A percentile compares a stretch with the other conserved stretches of the same genome.
phyloP scores from a whole-genome alignment of 257 asterid genomes.

The Rhazya stricta region DNA sequence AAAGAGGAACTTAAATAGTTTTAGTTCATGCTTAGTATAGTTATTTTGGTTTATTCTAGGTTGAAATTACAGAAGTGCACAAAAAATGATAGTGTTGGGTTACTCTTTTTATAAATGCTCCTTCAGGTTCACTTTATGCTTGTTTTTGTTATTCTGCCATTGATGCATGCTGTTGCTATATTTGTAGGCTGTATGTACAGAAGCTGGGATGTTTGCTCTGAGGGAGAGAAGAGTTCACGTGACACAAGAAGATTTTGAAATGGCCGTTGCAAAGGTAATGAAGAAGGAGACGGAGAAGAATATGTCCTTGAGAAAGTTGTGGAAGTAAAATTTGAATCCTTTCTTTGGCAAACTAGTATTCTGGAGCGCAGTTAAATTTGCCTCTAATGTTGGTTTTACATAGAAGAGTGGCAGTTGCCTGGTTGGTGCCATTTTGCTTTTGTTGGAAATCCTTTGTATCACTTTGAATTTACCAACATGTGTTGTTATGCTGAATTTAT shows the following conservation, averaged over 20 bases:
- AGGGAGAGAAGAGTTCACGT: conserved; percentile 94
- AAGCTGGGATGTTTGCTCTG: conserved; percentile 95
- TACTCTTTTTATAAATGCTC: no score
- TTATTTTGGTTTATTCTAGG: not conserved
- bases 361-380: not conserved
- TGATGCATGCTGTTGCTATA: not conserved
- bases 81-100: no score
- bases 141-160: not conserved
- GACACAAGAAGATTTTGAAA: conserved; percentile 94
- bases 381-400: not conserved
- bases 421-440: not conserved
- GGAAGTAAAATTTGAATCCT: conserved; percentile 44
- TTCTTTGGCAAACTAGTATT: not conserved
- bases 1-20: not conserved
- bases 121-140: not conserved
- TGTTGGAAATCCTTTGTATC: not conserved
- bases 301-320: conserved; percentile 82
- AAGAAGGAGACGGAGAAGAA: conserved; percentile 92
- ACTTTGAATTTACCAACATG: not conserved
- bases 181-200: conserved; percentile 87
- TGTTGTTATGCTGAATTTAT: not conserved
- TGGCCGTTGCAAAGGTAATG: conserved; percentile 98
- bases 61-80: not conserved
- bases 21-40: not conserved
- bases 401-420: not conserved